Base-by-base conservation (phyloP, 2,329 filamentous ascomycete genomes). In the Sordariomycetes sp. region DNA sequence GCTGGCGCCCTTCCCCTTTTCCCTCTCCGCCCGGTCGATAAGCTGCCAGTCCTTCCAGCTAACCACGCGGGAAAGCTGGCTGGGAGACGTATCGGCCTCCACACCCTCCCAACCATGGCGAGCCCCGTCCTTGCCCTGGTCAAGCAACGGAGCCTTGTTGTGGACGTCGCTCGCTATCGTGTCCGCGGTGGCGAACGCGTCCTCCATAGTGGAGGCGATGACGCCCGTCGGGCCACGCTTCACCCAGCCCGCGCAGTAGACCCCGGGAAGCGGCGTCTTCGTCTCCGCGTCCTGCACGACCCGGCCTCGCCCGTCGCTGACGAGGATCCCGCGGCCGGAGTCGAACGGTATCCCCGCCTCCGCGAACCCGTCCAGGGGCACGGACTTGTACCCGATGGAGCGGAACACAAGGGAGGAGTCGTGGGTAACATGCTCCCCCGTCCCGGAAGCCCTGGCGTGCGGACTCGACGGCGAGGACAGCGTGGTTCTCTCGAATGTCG, bases 161-260 rank as follows among this genome's bases (percentile, higher is more conserved):
- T 69, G 64, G 87, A 90, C 93, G 67, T 99, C 94, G n/a, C 81
- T 74, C 0, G 82, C 82, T 61, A 99, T 88, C 2, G 87, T 84
- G 68, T 97, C 92, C 1, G 86, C 94, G 0, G 91, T 96, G 10
- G 82, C 80, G 66, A 97, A 99, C 0, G 94, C 93, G 69, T 99
- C 94, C 60, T 88, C 83, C 90, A 99, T 96, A 0, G 94, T 99
- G 34, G 87, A 91, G 1, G 93, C 93, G 69, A 99, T 99, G 3
- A 97, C 92, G 2, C 94, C 94, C 0, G 91, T 97, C 0, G 94
- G 93, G 0, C 94, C 94, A 40, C 88, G 83, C 74, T 97, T 97
- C 11, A 97, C 91, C 94, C 94, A 99, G 0, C 94, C 94, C 18
- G 93, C 89, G 63, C 91, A 96, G 72, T 99, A 99, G 32, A 96